A percentile compares a stretch with the other conserved stretches of the same genome.
Evolutionary conservation across 345 rosid species (phyloP).

Genomic region (Geranium brycei): DNA sequence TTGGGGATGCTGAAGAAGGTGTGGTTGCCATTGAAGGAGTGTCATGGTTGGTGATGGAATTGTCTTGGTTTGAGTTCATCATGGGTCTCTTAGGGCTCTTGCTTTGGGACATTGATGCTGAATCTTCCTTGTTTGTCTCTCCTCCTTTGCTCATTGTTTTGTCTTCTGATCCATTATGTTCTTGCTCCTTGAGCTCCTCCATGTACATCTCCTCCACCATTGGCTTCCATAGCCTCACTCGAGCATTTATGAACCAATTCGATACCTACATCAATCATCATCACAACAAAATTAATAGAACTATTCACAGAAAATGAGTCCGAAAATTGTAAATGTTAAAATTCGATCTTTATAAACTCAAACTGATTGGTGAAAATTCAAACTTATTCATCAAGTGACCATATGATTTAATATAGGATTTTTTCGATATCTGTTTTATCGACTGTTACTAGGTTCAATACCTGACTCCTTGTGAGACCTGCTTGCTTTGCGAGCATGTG

Average conservation of each 20-base stretch:
- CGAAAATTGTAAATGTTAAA: too few species aligned
- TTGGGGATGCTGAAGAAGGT: conserved; percentile 29
- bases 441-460: conserved; percentile 1
- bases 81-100: conserved; percentile 8
- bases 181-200: conserved; percentile 80
- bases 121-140: conserved; percentile 32
- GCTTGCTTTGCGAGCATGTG: conserved; percentile 88
- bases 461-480: conserved; percentile 93
- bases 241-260: conserved; percentile 97
- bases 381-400: too few species aligned
- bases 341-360: too few species aligned
- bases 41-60: conserved; percentile 21
- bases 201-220: conserved; percentile 98
- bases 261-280: conserved; percentile 47
- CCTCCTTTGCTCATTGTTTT: conserved; percentile 10
- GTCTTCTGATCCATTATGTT: conserved; percentile 49
- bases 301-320: too few species aligned
- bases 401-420: too few species aligned
- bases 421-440: too few species aligned
- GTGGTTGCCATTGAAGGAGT: conserved; percentile 24
- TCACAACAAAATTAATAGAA: background rate
- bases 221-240: conserved; percentile 98
- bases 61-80: too few species aligned
- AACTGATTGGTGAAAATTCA: too few species aligned
- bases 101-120: conserved; percentile 43